Evolutionary conservation across 495 filamentous ascomycete genomes (phyloP).

Genomic region (Neurospora africana): DNA sequence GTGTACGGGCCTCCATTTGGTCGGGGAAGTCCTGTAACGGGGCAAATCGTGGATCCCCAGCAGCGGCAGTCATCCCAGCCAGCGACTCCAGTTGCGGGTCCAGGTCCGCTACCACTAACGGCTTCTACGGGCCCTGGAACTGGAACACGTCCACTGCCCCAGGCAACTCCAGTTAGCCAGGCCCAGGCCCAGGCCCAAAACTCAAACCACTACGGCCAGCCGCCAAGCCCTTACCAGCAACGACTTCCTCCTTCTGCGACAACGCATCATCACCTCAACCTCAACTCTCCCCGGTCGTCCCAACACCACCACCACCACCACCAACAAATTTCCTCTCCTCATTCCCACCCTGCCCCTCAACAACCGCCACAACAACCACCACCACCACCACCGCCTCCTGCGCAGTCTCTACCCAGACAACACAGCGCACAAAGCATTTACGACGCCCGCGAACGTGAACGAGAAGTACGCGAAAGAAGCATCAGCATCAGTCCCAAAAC

Average conservation of each 20-base stretch:
- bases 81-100: slow-evolving; percentile 44
- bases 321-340: slow-evolving; percentile 6
- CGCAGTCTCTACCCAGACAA: slow-evolving; percentile 35
- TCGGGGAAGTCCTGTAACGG: slow-evolving; percentile 44
- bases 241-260: slow-evolving; percentile 27
- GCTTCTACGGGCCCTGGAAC: background rate
- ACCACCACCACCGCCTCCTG: slow-evolving; percentile 28
- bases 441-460: slow-evolving; percentile 43
- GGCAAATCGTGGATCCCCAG: slow-evolving; percentile 25
- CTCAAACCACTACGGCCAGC: slow-evolving; percentile 27
- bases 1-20: slow-evolving; percentile 37
- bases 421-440: slow-evolving; percentile 35
- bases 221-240: slow-evolving; percentile 45
- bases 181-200: slow-evolving; percentile 14
- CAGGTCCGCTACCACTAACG: slow-evolving; percentile 6
- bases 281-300: background rate
- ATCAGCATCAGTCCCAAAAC: slow-evolving; percentile 59
- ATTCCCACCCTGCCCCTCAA: slow-evolving; percentile 22
- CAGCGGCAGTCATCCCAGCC: slow-evolving; percentile 44
- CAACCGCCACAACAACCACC: slow-evolving; percentile 22
- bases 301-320: background rate
- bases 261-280: slow-evolving; percentile 16
- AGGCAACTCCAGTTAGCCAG: slow-evolving; percentile 20
- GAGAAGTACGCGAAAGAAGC: slow-evolving; percentile 22
- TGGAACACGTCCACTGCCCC: background rate